Conservation (phyloP, 345 rosid genomes). For the Jatropha curcas region DNA sequence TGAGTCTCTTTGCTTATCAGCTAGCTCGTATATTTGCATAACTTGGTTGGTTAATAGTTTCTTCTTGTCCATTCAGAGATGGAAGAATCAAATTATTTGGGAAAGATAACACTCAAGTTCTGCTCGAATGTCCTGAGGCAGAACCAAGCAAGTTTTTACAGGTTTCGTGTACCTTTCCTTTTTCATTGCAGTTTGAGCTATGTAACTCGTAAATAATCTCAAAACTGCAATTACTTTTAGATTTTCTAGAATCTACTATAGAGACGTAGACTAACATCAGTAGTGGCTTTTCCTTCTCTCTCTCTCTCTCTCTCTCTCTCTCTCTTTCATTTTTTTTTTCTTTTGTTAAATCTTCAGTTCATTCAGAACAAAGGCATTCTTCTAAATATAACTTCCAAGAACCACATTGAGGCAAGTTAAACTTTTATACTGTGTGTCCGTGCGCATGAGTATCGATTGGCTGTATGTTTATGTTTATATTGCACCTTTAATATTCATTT, state of each 20-base stretch:
- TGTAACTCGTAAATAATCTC: not conserved
- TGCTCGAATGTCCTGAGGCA: slow-evolving; percentile 62
- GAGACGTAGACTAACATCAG: slow-evolving; percentile 16
- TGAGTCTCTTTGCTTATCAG: no score
- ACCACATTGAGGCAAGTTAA: slow-evolving; percentile 74
- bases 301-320: no score
- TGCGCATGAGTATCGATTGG: not conserved
- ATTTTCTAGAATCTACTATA: not conserved
- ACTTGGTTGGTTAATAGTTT: not conserved
- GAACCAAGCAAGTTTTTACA: slow-evolving; percentile 69
- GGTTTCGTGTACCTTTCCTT: slow-evolving; percentile 41
- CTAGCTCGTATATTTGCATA: no score
- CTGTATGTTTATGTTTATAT: not conserved
- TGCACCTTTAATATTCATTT: not conserved
- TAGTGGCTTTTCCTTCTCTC: no score
- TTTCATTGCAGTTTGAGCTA: not conserved
- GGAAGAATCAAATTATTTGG: slow-evolving; percentile 86
- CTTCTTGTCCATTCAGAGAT: slow-evolving; percentile 46
- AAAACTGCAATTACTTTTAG: no score
- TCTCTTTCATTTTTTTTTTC: no score
- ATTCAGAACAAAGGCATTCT: slow-evolving; percentile 70
- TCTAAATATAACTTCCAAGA: slow-evolving; percentile 64
- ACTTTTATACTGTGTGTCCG: not conserved
- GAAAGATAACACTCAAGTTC: slow-evolving; percentile 61
- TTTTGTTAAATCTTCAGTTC: slow-evolving; percentile 45